Evolutionary conservation across 768 basidiomycete species (phyloP), one percentile per base, ranked within the genome.

Genomic region (Coprinopsis strossmayeri): DNA sequence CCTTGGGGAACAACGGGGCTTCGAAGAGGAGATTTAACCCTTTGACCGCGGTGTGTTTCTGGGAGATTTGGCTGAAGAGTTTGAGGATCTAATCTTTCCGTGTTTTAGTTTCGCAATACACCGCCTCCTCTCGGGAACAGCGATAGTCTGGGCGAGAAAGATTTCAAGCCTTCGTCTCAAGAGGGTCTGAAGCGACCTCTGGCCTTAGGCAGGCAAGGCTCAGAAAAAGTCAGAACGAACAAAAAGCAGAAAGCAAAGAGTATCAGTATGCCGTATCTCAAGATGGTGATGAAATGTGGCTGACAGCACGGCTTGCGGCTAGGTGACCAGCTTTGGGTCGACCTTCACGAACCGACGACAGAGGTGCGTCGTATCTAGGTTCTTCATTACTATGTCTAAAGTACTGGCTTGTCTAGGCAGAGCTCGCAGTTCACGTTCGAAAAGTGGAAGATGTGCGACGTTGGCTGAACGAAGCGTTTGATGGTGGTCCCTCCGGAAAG

Each of bases 361-460:
- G 81, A 81, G 67, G 83, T 79, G n/a, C n/a, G 28, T 34, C 2
- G 41, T 9, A 4, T 10, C 39, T 7, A n/a, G 45, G n/a, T 34
- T 25, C 34, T 20, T 45, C 23, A 25, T 38, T 11, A 5, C 18
- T 11, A 48, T 10, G 13, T 34, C 25, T 37, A 35, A 90, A n/a
- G n/a, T n/a, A n/a, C n/a, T n/a, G n/a, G n/a, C n/a, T n/a, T n/a
- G n/a, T n/a, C n/a, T n/a, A n/a, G 82, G 80, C 75, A 34, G 81
- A 89, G 32, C 67, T 93, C 5, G 87, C 87, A 2, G 84, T 93
- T 28, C 87, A 94, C 65, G 76, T 79, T 48, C 76, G 75, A 20
- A 92, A 91, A 62, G 80, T 91, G 0, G 81, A 84, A 44, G 83
- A 88, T 50, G 83, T 91, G 5, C 76, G 84, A 3, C 69, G 73